A percentile compares a stretch with the other conserved stretches of the same genome.
These are phyloP conservation scores for Schwanniomyces vanrijiae DNA, from an alignment of 805 yeast genomes.

Conservation along the genomic window DNA sequence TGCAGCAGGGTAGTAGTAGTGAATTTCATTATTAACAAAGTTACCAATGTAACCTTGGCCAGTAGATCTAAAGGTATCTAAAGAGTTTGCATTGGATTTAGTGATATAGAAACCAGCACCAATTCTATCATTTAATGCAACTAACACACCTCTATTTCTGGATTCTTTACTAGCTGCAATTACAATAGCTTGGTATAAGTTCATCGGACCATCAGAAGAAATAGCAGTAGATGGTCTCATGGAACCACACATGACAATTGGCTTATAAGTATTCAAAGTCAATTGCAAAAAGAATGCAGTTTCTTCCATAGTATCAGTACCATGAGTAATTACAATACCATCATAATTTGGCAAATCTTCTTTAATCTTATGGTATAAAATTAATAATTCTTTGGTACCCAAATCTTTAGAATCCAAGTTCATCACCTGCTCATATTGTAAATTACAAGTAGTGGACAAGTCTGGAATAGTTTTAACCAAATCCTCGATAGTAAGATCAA, in stretches of 20 bases:
- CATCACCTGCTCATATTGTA: constrained; percentile 62
- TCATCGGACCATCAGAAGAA: constrained; percentile 74
- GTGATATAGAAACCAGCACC: constrained; percentile 71
- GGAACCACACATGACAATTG: constrained; percentile 69
- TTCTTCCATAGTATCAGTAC: constrained; percentile 71
- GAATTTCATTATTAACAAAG: constrained; percentile 64
- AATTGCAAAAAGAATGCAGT: constrained; percentile 64
- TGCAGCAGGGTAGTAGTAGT: constrained; percentile 62
- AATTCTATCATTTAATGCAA: constrained; percentile 66
- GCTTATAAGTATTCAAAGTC: constrained; percentile 44
- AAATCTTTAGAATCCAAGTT: constrained; percentile 64
- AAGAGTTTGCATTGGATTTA: constrained; percentile 66
- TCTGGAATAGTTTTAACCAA: constrained; percentile 56
- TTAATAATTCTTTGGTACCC: constrained; percentile 43
- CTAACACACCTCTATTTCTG: constrained; percentile 58
- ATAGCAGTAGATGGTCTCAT: constrained; percentile 75
- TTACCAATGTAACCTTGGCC: constrained; percentile 74
- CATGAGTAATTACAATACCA: constrained; percentile 68
- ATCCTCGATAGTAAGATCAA: constrained; percentile 47
- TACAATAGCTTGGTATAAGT: constrained; percentile 66
- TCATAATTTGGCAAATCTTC: constrained; percentile 46
- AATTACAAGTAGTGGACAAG: constrained; percentile 50
- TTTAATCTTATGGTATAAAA: constrained; percentile 46
- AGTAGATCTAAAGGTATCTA: constrained; percentile 66
- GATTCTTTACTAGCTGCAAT: constrained; percentile 56